Base-by-base conservation (phyloP, 2,329 filamentous ascomycete genomes). In the Penicillium sp. region DNA sequence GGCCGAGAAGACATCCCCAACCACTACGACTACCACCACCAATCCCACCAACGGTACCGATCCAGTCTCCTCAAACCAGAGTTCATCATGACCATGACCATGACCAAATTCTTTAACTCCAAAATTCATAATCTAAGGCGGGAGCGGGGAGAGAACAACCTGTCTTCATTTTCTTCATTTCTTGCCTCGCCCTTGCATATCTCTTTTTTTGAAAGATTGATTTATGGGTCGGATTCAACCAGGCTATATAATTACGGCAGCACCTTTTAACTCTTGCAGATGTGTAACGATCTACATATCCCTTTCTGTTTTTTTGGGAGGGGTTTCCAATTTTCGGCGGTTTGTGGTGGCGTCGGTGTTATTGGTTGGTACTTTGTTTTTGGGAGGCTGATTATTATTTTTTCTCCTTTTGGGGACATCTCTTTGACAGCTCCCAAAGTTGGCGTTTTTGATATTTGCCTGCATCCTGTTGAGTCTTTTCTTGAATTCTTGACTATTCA, bases 261-360 rank as follows among this genome's bases (percentile, higher is more conserved):
- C 45, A n/a, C 43, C n/a, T 7, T 48, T 46, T 7, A 11, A 8
- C 8, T 49, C 26, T 30, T n/a, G 37, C 53, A 33, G 33, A 63
- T 54, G 61, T 55, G 55, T 63, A 52, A 63, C 57, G 61, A 63
- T 63, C 49, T 55, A n/a, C 48, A 28, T 35, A 43, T 58, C 13
- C 51, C 37, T 22, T 26, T 13, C 5, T 37, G 1, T 33, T 37
- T 26, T 26, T 52, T 56, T 16, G 30, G 57, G 38, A 45, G 33
- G 38, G 40, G 40, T 1, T 22, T 43, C 13, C 22, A 11, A 43
- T 30, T 38, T 38, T 35, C n/a, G 46, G 46, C 28, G 46, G 46
- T 51, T 35, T 49, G 52, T 49, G 52, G 38, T 54, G 58, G 60
- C 62, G 62, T 55, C 19, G 62, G 62, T 55, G 62, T 57, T 61